Evolutionary conservation across 345 rosid species (phyloP).

Genomic region (Crucihimalaya himalaica): DNA sequence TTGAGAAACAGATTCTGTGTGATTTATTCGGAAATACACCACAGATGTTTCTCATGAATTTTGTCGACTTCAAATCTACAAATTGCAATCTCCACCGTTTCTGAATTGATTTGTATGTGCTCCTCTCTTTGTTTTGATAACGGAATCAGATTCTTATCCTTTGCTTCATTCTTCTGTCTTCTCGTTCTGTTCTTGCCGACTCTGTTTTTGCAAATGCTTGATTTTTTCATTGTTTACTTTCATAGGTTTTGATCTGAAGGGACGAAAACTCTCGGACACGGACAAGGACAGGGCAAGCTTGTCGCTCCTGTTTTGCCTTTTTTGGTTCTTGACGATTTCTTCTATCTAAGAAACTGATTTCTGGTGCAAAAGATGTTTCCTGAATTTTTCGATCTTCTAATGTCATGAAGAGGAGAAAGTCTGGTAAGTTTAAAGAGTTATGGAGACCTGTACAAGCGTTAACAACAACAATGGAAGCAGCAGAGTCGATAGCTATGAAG

Average conservation of each 20-base stretch:
- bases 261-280: constrained; percentile 2
- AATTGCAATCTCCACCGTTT: neutral
- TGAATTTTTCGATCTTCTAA: constrained; percentile 20
- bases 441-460: constrained; percentile 57
- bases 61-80: neutral
- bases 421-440: constrained; percentile 42
- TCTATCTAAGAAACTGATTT: constrained; percentile 2
- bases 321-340: constrained; percentile 8
- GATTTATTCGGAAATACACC: constrained; percentile 9
- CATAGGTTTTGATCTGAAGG: constrained; percentile 29
- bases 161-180: constrained; percentile 33
- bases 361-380: constrained; percentile 9
- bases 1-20: constrained; percentile 41
- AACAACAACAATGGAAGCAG: constrained; percentile 20
- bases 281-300: neutral
- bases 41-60: constrained; percentile 26
- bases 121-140: constrained; percentile 4
- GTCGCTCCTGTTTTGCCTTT: constrained; percentile 1
- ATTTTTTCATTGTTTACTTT: constrained; percentile 15
- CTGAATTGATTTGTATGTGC: constrained; percentile 13
- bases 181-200: constrained; percentile 19
- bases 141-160: constrained; percentile 30
- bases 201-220: constrained; percentile 19
- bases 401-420: constrained; percentile 53
- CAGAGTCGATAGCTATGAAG: constrained; percentile 40